Percentiles rank a stretch among this genome's conserved stretches.
Evolutionary conservation across 1,284 basidiomycete genomes (phyloP).

Genomic region (Boletus smithii): DNA sequence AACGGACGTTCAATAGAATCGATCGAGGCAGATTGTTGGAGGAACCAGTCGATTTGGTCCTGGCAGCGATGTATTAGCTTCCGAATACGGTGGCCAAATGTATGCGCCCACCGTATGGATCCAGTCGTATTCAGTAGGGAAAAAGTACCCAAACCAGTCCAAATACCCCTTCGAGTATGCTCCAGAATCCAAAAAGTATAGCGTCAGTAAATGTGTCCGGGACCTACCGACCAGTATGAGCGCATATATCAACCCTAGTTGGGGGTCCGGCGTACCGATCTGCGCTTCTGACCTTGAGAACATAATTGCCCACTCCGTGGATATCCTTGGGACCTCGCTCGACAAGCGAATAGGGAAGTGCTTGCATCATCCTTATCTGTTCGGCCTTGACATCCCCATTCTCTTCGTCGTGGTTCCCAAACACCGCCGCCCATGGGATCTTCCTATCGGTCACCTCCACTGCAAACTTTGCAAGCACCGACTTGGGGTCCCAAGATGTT

Average conservation of each 20-base stretch:
- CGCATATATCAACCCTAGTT: not conserved
- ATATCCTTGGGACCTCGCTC: slow-evolving; percentile 77
- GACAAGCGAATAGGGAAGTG: slow-evolving; percentile 82
- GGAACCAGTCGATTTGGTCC: slow-evolving; percentile 86
- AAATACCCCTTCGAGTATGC: slow-evolving; percentile 60
- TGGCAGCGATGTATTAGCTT: slow-evolving; percentile 21
- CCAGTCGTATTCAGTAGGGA: slow-evolving; percentile 76
- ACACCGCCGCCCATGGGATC: slow-evolving; percentile 88
- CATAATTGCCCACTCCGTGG: slow-evolving; percentile 85
- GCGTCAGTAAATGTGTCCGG: slow-evolving; percentile 80
- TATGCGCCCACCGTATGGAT: slow-evolving; percentile 53
- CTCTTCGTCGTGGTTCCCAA: slow-evolving; percentile 91
- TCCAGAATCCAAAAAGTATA: slow-evolving; percentile 94
- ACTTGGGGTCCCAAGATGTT: slow-evolving; percentile 83
- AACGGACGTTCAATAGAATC: slow-evolving; percentile 77
- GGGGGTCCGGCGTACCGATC: slow-evolving; percentile 51
- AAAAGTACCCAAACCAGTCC: slow-evolving; percentile 60
- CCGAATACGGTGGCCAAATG: not conserved
- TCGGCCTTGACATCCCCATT: slow-evolving; percentile 59
- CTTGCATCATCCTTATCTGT: slow-evolving; percentile 71
- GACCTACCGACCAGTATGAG: slow-evolving; percentile 46
- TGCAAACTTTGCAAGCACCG: slow-evolving; percentile 86
- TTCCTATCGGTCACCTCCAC: slow-evolving; percentile 68
- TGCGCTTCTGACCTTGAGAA: slow-evolving; percentile 71
- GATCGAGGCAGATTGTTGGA: slow-evolving; percentile 72